phyloP scores from a whole-genome alignment of 2,329 filamentous ascomycete species.

The Fusarium albidum region DNA sequence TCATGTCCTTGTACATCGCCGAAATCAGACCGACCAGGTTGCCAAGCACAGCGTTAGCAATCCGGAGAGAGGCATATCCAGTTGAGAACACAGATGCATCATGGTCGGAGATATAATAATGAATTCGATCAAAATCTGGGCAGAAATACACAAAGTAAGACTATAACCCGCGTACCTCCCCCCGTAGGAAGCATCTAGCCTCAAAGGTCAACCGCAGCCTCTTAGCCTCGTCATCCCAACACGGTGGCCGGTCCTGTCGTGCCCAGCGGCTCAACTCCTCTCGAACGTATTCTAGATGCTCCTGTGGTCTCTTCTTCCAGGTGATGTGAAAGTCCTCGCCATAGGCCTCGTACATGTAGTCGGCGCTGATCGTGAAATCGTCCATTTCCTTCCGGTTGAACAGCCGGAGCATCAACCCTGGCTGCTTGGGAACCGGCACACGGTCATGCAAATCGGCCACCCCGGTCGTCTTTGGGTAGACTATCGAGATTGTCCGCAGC shows the following conservation, averaged over 20 bases:
- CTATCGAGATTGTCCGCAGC: not conserved
- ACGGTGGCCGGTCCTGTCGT: not conserved
- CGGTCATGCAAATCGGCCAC: not conserved
- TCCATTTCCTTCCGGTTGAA: not conserved
- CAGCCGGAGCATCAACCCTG: not conserved
- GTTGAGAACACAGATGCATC: too few species aligned
- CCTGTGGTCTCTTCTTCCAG: not conserved
- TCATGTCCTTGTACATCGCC: too few species aligned
- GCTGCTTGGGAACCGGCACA: not conserved
- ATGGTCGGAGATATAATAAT: too few species aligned
- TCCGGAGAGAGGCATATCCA: too few species aligned
- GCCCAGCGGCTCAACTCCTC: not conserved
- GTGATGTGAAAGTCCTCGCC: not conserved
- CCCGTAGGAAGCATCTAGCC: not conserved
- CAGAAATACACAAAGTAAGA: too few species aligned
- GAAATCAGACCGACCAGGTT: too few species aligned
- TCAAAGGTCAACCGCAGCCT: not conserved
- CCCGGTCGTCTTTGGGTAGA: not conserved
- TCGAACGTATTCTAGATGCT: not conserved
- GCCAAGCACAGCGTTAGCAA: too few species aligned
- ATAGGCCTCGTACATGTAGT: not conserved
- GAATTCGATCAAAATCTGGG: too few species aligned
- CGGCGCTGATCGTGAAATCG: not conserved
- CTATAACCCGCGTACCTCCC: not conserved
- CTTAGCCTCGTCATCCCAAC: not conserved